Evolutionary conservation across 83 land plant species (phyloP), one percentile per base, ranked within the genome.

Genomic region (Thuja plicata): DNA sequence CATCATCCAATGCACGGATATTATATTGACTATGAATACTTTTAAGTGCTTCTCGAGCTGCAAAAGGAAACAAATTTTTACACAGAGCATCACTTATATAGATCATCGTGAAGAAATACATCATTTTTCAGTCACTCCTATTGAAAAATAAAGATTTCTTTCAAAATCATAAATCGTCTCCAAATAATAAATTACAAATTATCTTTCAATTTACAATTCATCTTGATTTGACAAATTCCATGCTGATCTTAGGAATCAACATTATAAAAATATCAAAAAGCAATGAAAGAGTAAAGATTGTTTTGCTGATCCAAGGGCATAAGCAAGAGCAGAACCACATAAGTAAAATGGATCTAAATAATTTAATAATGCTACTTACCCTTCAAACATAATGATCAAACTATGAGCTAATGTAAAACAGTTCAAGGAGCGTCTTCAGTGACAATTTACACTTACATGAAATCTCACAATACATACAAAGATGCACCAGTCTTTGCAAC

Each of bases 41-140:
- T 41, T 79, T 90, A 38, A 32, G 52, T 71, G 94, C 97, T 78
- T 95, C 93, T 17, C 87, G 89, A 34, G 97, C 97, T 94, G 92
- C 24, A 45, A 30, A 87, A 43, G n/a, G 15, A 10, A 62, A 87
- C 35, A 27, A 57, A 24, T 21, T 37, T 35, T 27, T 3, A 57
- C 48, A 48, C 35, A 76, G 15, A 74, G 57, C 17, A 84, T 30
- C 35, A 84, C 35, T 48, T 32, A 32, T 84, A 50, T 84, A 50
- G 21, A 50, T 19, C 55, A 84, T 50, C 86, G 50, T 50, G 86
- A 50, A 84, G 15, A 84, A n/a, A 16, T 13, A 82, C n/a, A 84
- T 38, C 40, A 17, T 40, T 79, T 24, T 38, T 38, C n/a, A 79
- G 17, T 79, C 45, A 16, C 19, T 17, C 10, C 21, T 41, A 79